Evolutionary conservation across 352 stramenopile species (phyloP), one percentile per base, ranked within the genome.

Genomic region (Hyaloperonospora brassicae): DNA sequence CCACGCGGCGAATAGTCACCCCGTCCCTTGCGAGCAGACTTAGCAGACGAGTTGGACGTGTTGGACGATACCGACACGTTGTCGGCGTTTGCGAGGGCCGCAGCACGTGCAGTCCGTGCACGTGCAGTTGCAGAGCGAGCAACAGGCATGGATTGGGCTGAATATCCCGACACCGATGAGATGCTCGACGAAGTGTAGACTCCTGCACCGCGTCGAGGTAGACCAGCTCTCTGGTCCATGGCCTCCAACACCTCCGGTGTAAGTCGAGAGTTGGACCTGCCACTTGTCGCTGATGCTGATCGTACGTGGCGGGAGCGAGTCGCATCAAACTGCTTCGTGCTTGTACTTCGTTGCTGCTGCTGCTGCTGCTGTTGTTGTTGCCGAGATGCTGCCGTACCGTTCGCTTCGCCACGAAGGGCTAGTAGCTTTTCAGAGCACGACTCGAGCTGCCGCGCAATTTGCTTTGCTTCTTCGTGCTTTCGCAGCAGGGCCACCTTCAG

Each of bases 381-480:
- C 3, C 43, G 41, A 6, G n/a, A 43, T 27, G 44, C 13, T 3
- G n/a, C 7, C 7, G 49, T 36, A 13, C 22, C 35, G 30, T 1
- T 27, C 44, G 45, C 45, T n/a, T 68, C 57, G 14, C 58, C 53
- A 45, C 71, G 70, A 6, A 79, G 23, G n/a, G 66, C 38, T n/a
- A 74, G 39, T 12, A 86, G 72, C 49, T 78, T 77, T 23, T 80
- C 72, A 11, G 77, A 71, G 42, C 56, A 84, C 31, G 62, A 54
- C 35, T 84, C 73, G 24, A 86, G 59, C 24, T 83, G 71, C 1
- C 72, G 64, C 8, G 73, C 73, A 39, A 86, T 83, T 47, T 83
- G 68, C 50, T 83, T 84, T 11, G 72, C 73, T 60, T 93, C 82
- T 68, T 93, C 79, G 46, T 90, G 72, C 49, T 93, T 93, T 50